Evolutionary conservation across 192 early-diverging fungal species (phyloP).

Genomic region (Lunasporangiospora selenospora): DNA sequence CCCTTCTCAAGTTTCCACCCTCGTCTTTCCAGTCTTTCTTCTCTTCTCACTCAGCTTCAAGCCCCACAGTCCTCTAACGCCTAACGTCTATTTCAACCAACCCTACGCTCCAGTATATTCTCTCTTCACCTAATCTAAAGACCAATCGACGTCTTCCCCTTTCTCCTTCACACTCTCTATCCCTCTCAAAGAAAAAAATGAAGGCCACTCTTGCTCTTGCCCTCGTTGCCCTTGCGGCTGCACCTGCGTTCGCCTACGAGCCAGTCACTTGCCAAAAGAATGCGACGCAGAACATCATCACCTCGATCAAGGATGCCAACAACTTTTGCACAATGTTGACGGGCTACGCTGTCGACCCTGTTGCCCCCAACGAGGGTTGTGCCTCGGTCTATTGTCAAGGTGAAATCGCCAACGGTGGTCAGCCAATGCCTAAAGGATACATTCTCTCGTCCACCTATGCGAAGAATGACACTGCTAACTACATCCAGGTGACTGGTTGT

Average conservation of each 20-base stretch:
- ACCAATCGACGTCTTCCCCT: not conserved
- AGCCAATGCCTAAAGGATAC: constrained; percentile 19
- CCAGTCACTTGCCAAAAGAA: constrained; percentile 28
- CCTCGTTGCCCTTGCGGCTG: constrained; percentile 1
- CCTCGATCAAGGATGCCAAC: constrained; percentile 9
- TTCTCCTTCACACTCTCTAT: not conserved
- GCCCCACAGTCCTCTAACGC: no score
- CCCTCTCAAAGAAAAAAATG: constrained; percentile 4
- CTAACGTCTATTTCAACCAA: no score
- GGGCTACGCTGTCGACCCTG: constrained; percentile 22
- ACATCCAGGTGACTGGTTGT: constrained; percentile 44
- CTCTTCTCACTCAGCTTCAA: no score
- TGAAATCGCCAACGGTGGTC: constrained; percentile 5
- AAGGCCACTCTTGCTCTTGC: constrained; percentile 17
- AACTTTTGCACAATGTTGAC: constrained; percentile 34
- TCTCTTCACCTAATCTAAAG: no score
- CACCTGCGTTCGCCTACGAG: constrained; percentile 21
- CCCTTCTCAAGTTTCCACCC: constrained; percentile 4
- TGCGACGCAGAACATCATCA: constrained; percentile 23
- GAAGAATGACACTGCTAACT: constrained; percentile 2
- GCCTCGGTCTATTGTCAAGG: constrained; percentile 35
- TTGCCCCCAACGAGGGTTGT: constrained; percentile 32
- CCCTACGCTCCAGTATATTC: no score
- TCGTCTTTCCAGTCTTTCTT: no score
- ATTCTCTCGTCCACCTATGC: constrained; percentile 22